phyloP scores from a whole-genome alignment of 108 stramenopile genomes.

The Bacterosira constricta region DNA sequence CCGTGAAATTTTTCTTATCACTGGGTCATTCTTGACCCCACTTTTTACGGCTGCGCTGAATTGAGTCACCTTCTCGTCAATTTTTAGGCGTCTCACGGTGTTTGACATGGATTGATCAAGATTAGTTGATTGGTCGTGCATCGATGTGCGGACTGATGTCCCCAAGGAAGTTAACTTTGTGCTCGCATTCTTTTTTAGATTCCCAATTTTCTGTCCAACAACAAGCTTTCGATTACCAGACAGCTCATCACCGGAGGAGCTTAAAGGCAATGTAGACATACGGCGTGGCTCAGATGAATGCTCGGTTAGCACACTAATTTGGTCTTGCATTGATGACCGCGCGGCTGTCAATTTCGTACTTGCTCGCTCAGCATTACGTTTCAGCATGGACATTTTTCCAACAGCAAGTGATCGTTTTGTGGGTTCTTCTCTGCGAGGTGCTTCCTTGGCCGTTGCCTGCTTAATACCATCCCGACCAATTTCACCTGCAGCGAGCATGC shows the following conservation, averaged over 20 bases:
- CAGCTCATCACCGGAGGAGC: neutral
- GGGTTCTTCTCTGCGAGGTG: neutral
- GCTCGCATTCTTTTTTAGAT: conserved; percentile 15
- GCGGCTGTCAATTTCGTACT: neutral
- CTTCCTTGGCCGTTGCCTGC: conserved; percentile 19
- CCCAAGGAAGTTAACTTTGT: conserved; percentile 4
- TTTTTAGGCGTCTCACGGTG: conserved; percentile 36
- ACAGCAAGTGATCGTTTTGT: neutral
- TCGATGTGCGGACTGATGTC: conserved; percentile 18
- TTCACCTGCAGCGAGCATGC: conserved; percentile 32
- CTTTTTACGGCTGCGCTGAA: conserved; percentile 35
- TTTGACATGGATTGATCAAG: conserved; percentile 29
- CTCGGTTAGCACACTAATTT: neutral
- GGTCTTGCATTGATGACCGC: neutral
- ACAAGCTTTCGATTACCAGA: neutral
- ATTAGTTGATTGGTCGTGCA: conserved; percentile 20
- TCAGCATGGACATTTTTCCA: conserved; percentile 22
- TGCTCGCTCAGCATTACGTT: conserved; percentile 19
- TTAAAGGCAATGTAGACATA: neutral
- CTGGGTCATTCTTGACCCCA: conserved; percentile 20
- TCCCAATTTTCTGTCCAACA: conserved; percentile 19
- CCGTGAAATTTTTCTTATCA: conserved; percentile 17
- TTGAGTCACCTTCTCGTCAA: conserved; percentile 38
- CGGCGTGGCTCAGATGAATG: neutral
- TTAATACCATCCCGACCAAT: conserved; percentile 28